Base-by-base conservation (phyloP, 345 rosid genomes). In the Trapa incisa region DNA sequence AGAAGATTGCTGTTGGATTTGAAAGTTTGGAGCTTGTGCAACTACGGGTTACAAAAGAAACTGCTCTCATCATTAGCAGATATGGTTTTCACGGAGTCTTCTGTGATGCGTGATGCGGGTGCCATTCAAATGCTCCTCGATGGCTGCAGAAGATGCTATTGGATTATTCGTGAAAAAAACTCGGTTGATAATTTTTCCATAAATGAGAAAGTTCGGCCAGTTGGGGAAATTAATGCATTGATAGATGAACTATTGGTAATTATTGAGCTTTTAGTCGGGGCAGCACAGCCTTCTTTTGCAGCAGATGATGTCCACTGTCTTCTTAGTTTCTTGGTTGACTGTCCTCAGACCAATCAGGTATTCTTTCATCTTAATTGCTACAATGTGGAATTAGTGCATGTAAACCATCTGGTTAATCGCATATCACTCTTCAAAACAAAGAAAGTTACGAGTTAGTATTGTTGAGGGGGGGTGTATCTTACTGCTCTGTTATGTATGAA, bases 71-170 rank as follows among this genome's bases (percentile, higher is more conserved):
- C 97, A 22, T 83, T 95, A 63, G 96, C 97, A 65, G 99, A 95
- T 83, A 91, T 89, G 97, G 99, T 95, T 80, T 95, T 95, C 81
- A 87, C 96, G 29, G 97, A 95, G 80, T 86, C 96, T 71, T 72
- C 75, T 48, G 91, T 82, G 67, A 95, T 95, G 99, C 83, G 91
- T 74, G 82, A 91, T 78, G 97, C 97, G 53, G 87, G 87, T 77
- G 99, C 99, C 77, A 87, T 95, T 77, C 99, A 95, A 75, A 77
- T 91, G 91, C 97, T 95, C 80, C 91, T 95, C 71, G 99, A 95
- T 84, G 95, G 96, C 74, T 89, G 99, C 83, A 85, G 99, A 89
- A 89, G 85, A 80, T 95, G 99, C 82, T 95, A 91, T 75, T 95
- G 99, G 99, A 84, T 84, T 72, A 72, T 85, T 73, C 80, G 75